Base-by-base conservation (phyloP, 495 filamentous ascomycete species). In the Hyaloscypha finlandica region DNA sequence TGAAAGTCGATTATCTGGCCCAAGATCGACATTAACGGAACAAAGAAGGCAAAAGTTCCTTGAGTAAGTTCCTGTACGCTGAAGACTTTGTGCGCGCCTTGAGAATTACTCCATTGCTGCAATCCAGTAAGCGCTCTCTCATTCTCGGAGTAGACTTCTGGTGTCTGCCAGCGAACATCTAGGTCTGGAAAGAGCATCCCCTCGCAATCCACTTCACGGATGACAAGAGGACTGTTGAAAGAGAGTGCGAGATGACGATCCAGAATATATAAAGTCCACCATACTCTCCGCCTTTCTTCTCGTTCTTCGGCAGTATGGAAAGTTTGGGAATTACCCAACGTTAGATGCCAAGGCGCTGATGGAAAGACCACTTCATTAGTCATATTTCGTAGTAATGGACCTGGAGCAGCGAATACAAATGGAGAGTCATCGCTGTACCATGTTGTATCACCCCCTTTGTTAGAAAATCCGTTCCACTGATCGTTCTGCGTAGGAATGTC, bases 1-100 rank as follows among this genome's bases (percentile, higher is more conserved):
- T 94, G 89, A 35, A 96, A 79, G 73, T 96, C 92, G 70, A 96
- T 91, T 54, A 95, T 91, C 75, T 91, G 90, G 53, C 92, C 92
- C 4, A 96, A 83, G 56, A 96, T 94, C 22, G 91, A 89, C 93
- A 96, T 96, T 61, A 96, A 75, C 19, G 92, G 93, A 37, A 93
- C 77, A 78, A 96, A 96, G 74, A 91, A 95, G 54, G 91, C 92
- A 73, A 94, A 96, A 74, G 94, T 89, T 76, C 92, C 90, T 74
- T 91, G 25, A 25, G 25, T 25, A 25, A 25, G 25, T 25, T 25
- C 25, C 25, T 25, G 25, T 25, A 25, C 25, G 25, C 25, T 25
- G 25, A 25, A 25, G 25, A 25, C 25, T 25, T 25, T 25, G 25
- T 25, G 25, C 25, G 25, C 25, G 25, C 25, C 25, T 25, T 25